Evolutionary conservation across 73 alveolate genomes (phyloP).

Genomic region (Blepharisma japonicum): DNA sequence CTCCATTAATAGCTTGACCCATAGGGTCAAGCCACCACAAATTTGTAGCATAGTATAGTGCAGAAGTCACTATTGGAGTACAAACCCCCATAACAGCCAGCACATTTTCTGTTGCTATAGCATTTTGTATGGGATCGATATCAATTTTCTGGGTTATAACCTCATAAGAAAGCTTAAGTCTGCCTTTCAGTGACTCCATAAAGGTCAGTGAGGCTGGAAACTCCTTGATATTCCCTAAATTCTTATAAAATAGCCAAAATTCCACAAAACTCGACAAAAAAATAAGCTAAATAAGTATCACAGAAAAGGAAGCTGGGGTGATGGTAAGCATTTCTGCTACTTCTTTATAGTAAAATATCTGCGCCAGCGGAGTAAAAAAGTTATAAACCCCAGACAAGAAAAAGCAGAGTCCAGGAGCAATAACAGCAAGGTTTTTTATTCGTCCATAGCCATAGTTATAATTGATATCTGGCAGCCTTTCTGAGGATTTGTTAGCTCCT

Average conservation of each 20-base stretch:
- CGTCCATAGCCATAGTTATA: constrained; percentile 25
- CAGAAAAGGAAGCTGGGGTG: constrained; percentile 11
- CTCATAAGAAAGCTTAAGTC: neutral
- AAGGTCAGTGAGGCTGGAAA: neutral
- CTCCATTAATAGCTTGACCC: constrained; percentile 15
- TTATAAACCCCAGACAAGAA: constrained; percentile 8
- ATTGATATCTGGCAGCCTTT: constrained; percentile 14
- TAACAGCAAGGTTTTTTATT: constrained; percentile 29
- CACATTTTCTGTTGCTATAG: constrained; percentile 17
- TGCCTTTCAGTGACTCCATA: neutral
- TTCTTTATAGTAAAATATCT: neutral
- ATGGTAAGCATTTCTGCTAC: neutral
- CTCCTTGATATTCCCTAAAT: constrained; percentile 5
- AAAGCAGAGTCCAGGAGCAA: constrained; percentile 21
- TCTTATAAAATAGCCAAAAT: constrained; percentile 18
- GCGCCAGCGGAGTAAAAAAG: neutral
- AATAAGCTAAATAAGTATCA: neutral
- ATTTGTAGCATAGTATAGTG: neutral
- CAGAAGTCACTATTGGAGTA: constrained; percentile 1
- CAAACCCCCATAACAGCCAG: constrained; percentile 17
- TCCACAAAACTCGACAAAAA: constrained; percentile 12
- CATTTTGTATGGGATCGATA: constrained; percentile 22
- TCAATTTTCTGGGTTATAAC: neutral
- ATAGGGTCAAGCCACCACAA: neutral
- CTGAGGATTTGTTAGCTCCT: neutral